phyloP scores from a whole-genome alignment of 306 rosid species.

The Abrus pulchellus region DNA sequence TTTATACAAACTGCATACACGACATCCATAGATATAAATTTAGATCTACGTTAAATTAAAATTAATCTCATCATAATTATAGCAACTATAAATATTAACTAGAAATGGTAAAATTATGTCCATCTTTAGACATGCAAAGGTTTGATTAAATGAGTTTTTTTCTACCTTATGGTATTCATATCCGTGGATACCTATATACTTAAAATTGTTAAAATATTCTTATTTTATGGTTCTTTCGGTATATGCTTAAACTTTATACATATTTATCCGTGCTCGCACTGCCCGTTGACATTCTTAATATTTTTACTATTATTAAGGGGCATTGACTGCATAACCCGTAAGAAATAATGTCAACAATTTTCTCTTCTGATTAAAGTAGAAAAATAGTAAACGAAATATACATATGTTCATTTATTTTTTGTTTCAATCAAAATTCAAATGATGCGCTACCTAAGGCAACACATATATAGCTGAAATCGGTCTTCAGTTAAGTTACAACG shows the following conservation, averaged over 20 bases:
- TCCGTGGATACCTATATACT: too few relatives aligned
- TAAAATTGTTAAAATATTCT: too few relatives aligned
- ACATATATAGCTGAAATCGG: slow-evolving; percentile 19
- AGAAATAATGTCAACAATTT: background rate
- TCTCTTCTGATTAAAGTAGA: background rate
- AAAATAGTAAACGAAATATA: background rate
- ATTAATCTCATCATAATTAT: background rate
- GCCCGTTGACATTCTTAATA: too few relatives aligned
- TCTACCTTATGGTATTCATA: too few relatives aligned
- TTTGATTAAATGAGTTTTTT: too few relatives aligned
- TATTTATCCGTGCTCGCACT: too few relatives aligned
- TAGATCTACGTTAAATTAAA: background rate
- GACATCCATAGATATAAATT: too few relatives aligned
- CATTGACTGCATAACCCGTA: background rate
- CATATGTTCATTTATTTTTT: slow-evolving; percentile 44
- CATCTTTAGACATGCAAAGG: too few relatives aligned
- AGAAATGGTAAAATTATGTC: too few relatives aligned
- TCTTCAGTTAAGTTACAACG: slow-evolving; percentile 46
- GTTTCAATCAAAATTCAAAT: slow-evolving; percentile 56
- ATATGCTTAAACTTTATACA: too few relatives aligned
- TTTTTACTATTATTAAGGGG: background rate
- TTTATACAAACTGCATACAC: too few relatives aligned
- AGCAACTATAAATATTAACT: background rate
- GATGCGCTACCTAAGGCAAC: slow-evolving; percentile 57
- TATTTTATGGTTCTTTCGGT: too few relatives aligned